Conservation (phyloP, 2,329 filamentous ascomycete species). For the Aspergillus arachidicola region DNA sequence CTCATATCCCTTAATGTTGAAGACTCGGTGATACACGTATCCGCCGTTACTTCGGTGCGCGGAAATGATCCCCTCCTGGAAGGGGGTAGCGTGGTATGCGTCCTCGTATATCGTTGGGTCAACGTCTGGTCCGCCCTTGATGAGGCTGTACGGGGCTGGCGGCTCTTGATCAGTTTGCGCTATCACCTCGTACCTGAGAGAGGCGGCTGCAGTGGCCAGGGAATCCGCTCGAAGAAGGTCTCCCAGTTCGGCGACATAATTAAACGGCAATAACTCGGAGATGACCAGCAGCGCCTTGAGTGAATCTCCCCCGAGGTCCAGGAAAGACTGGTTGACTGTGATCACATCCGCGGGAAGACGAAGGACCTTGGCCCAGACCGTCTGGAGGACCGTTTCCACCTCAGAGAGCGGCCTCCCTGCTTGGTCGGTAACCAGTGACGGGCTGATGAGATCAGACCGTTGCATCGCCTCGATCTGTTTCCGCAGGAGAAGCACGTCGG, state of each 20-base stretch:
- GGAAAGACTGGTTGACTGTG: conserved; percentile 11
- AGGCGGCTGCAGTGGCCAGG: background rate
- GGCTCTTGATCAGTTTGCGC: background rate
- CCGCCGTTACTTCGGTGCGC: conserved; percentile 1
- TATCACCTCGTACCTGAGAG: background rate
- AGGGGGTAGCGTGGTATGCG: conserved; percentile 11
- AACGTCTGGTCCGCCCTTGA: background rate
- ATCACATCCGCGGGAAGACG: conserved; percentile 8
- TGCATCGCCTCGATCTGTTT: conserved; percentile 6
- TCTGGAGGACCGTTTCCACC: background rate
- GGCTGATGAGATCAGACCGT: background rate
- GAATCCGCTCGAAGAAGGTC: conserved; percentile 11
- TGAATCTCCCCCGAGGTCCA: conserved; percentile 16
- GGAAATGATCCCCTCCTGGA: conserved; percentile 13
- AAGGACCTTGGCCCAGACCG: conserved; percentile 12
- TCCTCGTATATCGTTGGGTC: conserved; percentile 5
- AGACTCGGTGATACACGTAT: conserved; percentile 13
- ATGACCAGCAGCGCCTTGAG: conserved; percentile 14
- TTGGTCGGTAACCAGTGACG: background rate
- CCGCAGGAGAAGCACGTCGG: conserved; percentile 4
- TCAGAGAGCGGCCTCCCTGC: conserved; percentile 5
- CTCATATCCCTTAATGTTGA: conserved; percentile 6
- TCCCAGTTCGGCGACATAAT: conserved; percentile 9
- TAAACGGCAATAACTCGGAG: conserved; percentile 7
- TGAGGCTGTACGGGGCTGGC: background rate